These are phyloP conservation scores for Zygnema circumcarinatum DNA, from an alignment of 139 green algal species.

Conservation along the genomic window DNA sequence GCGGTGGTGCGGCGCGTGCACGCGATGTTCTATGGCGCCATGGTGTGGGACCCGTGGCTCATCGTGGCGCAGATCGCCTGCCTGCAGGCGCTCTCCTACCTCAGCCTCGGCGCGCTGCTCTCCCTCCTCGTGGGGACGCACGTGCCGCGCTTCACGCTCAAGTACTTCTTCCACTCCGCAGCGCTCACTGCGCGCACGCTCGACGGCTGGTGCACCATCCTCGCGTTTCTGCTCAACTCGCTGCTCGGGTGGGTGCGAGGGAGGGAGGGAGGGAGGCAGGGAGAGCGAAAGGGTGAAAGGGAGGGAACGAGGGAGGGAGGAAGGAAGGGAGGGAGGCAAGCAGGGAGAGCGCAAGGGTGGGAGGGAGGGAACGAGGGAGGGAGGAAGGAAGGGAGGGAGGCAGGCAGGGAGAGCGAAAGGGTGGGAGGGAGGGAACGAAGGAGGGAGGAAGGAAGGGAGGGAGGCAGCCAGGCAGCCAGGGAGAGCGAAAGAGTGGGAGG, in stretches of 20 bases:
- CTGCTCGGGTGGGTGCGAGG: conserved; percentile 52
- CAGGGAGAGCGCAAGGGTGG: too few relatives aligned
- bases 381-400: conserved; percentile 4
- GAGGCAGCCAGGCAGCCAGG: too few relatives aligned
- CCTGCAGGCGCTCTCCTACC: conserved; percentile 45
- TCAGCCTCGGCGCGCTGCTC: conserved; percentile 44
- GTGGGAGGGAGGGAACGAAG: too few relatives aligned
- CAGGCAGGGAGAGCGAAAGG: too few relatives aligned
- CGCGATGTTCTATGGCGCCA: conserved; percentile 61
- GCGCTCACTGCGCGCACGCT: conserved; percentile 4
- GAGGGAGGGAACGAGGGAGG: too few relatives aligned
- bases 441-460: too few relatives aligned
- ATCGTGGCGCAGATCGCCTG: conserved; percentile 52
- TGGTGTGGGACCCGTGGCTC: conserved; percentile 60
- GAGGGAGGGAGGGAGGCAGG: conserved; percentile 20
- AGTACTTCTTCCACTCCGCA: conserved; percentile 50
- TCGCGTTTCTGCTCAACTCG: conserved; percentile 46
- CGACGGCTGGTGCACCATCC: conserved; percentile 52
- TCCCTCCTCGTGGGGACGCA: conserved; percentile 50
- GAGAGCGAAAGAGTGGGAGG: too few relatives aligned
- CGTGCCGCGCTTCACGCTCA: conserved; percentile 41
- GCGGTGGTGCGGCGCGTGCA: conserved; percentile 21
- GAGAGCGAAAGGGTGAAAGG: too few relatives aligned
- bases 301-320: too few relatives aligned
- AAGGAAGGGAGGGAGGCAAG: too few relatives aligned